A percentile compares a stretch with the other conserved stretches of the same genome.
Evolutionary conservation across 2,329 filamentous ascomycete genomes (phyloP).

Genomic region (Esteya vermicola): DNA sequence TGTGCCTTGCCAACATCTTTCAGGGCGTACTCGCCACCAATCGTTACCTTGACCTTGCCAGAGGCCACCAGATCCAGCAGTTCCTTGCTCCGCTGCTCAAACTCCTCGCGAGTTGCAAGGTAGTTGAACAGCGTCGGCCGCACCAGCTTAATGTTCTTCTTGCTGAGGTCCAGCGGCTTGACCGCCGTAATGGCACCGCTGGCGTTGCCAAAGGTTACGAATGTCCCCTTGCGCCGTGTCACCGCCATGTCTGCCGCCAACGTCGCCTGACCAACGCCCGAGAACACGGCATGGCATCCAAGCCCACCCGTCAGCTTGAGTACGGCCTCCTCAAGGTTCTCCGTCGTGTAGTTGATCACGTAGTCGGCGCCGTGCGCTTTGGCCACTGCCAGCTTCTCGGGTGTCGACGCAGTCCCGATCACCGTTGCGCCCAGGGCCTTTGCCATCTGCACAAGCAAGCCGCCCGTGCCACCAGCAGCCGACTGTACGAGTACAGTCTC

Average conservation of each 20-base stretch:
- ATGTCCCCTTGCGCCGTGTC: conserved; percentile 59
- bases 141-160: conserved; percentile 63
- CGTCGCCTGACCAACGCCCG: conserved; percentile 71
- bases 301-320: conserved; percentile 54
- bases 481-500: conserved; percentile 63
- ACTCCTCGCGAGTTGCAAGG: conserved; percentile 53
- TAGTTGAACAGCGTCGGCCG: conserved; percentile 62
- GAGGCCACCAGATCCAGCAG: conserved; percentile 10
- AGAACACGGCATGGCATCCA: conserved; percentile 67
- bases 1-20: conserved; percentile 8
- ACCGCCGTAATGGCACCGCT: conserved; percentile 59
- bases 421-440: conserved; percentile 59
- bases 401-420: conserved; percentile 65
- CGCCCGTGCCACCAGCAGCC: conserved; percentile 69
- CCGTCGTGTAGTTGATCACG: conserved; percentile 53
- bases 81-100: conserved; percentile 29
- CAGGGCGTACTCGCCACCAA: conserved; percentile 10
- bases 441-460: conserved; percentile 63
- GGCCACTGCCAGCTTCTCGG: conserved; percentile 60
- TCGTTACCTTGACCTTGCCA: conserved; percentile 8
- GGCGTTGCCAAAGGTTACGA: conserved; percentile 72
- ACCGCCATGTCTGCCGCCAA: conserved; percentile 67
- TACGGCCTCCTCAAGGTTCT: conserved; percentile 44
- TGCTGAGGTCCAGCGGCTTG: conserved; percentile 35
- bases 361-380: conserved; percentile 57